Base-by-base conservation (phyloP, 441 rosid genomes). In the Omphalea diandra region DNA sequence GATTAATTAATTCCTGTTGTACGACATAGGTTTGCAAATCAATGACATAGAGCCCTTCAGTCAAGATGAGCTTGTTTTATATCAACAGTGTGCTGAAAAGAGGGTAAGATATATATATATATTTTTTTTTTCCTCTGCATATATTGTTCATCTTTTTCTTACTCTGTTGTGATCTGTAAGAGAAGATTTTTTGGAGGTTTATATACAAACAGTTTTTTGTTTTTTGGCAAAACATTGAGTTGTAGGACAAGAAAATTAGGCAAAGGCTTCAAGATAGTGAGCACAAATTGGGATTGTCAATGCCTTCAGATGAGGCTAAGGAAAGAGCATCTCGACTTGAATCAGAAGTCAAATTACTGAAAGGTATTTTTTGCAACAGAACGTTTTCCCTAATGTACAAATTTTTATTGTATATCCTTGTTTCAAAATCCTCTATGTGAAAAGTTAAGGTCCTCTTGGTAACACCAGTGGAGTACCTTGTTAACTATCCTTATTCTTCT, bases 1-100 rank as follows among this genome's bases (percentile, higher is more conserved):
- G 20, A 17, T 22, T 54, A 24, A 57, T 32, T 55, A 22, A 65
- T 61, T 75, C 33, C 67, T 29, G n/a, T 27, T 66, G 54, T 77
- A 27, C 70, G 49, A 46, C 72, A 63, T 64, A 89, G 99, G 98
- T 73, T 82, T 95, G 84, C 98, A 93, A 74, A 80, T 90, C 80
- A 87, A 93, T 74, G 94, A 88, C 67, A 90, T 88, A 18, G 98
- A 95, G 75, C 97, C 98, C 20, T 95, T 95, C 80, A 89, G 96
- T 74, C 97, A 92, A 82, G 97, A 95, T 52, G 96, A 95, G 85
- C 83, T 95, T 76, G 93, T 83, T 73, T 67, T 95, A 70, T 95
- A 88, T 77, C 70, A 79, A 63, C 85, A 89, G 54, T 94, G 99
- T 77, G 95, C 90, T 52, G 94, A 88, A 76, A 92, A 72, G 69